Percentiles rank a stretch among this genome's conserved stretches.
Evolutionary conservation across 768 basidiomycete genomes (phyloP).

Genomic region (Sarcomyxa edulis): DNA sequence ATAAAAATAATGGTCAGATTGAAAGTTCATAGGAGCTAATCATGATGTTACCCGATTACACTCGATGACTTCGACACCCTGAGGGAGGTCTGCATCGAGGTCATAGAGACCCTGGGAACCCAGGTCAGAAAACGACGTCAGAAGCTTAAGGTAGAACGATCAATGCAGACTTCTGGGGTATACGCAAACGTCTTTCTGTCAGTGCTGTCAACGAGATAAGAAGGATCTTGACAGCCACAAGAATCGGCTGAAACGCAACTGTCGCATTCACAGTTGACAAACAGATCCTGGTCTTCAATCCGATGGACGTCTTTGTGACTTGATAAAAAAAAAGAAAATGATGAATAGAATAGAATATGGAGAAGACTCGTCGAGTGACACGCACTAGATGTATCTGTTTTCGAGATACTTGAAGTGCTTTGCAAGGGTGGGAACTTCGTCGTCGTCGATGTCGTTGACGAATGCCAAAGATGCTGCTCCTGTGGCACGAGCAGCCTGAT

Average conservation of each 20-base stretch:
- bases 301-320: slow-evolving; percentile 13
- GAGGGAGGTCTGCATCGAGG: slow-evolving; percentile 27
- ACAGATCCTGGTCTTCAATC: slow-evolving; percentile 21
- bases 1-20: background rate
- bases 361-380: no score
- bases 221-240: slow-evolving; percentile 47
- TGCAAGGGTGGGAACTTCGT: slow-evolving; percentile 37
- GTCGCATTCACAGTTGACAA: slow-evolving; percentile 40
- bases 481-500: slow-evolving; percentile 14
- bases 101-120: slow-evolving; percentile 41
- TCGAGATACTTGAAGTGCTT: slow-evolving; percentile 49
- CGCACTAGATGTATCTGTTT: slow-evolving; percentile 43
- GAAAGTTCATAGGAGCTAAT: background rate
- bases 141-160: background rate
- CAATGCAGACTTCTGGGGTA: slow-evolving; percentile 26
- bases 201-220: slow-evolving; percentile 27
- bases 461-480: slow-evolving; percentile 30
- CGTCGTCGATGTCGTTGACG: slow-evolving; percentile 35
- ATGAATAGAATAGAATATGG: background rate
- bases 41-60: slow-evolving; percentile 47
- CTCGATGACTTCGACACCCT: slow-evolving; percentile 53
- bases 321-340: background rate
- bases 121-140: background rate
- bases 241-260: slow-evolving; percentile 19
- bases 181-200: slow-evolving; percentile 37